Evolutionary conservation across 1,139 yeast species (phyloP), one percentile per base, ranked within the genome.

Genomic region (Arxiozyma bovina): DNA sequence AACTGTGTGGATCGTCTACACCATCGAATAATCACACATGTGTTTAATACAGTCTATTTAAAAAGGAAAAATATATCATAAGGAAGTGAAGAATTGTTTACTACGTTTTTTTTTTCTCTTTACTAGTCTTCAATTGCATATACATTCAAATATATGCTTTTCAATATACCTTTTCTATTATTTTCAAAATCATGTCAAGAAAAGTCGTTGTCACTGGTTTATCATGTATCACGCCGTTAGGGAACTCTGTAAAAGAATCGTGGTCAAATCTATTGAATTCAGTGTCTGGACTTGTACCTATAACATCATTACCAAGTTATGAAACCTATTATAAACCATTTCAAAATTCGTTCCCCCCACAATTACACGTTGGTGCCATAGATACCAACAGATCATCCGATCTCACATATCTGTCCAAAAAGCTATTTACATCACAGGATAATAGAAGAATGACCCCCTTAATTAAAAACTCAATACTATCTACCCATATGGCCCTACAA

Each of bases 201-300:
- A 72, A 96, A 69, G 96, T 91, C 0, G 98, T 93, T 0, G 84
- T 93, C 0, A 93, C 99, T 0, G 99, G 99, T 0, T 68, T 91
- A 18, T 99, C 98, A 0, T 71, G 87, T 45, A 80, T 91, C 1
- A 80, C 95, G 1, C 99, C 99, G 0, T 72, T 93, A 6, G 99
- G 97, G 0, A 82, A 83, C 2, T 93, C 91, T 0, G 77, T 75
- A 5, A 63, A 65, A 18, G 70, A 68, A 18, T 72, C 81, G 9
- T 86, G 93, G 91, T 56, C 67, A 1, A 74, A 73, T 25, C 70
- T 85, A 9, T 62, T 84, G 1, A 70, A 72, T 1, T 77, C 79
- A 0, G 69, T 76, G 55, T 77, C 64, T 3, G 91, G 91, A 0
- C 64, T 85, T 8, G 70, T 79, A 1, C 79, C 86, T 12, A 81